Base-by-base conservation (phyloP, 352 stramenopile genomes). In the Pythium aphanidermatum region DNA sequence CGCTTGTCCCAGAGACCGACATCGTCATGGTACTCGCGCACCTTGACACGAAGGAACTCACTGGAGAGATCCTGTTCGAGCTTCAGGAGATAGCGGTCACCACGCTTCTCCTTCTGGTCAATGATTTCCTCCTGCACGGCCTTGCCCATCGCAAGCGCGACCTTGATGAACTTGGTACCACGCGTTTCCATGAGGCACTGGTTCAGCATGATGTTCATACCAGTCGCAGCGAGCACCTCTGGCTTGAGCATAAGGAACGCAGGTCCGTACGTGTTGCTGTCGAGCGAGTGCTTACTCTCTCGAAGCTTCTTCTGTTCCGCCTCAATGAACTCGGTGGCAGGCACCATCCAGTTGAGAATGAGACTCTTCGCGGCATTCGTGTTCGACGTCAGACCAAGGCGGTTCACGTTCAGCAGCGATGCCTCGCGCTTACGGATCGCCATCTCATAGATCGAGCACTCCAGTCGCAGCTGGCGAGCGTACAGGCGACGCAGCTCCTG, bases 1-100 rank as follows among this genome's bases (percentile, higher is more conserved):
- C 79, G 68, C 46, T 88, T 90, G 46, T 90, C 70, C 93, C 91
- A 98, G 11, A 69, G 68, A 13, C 81, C 83, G 7, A 86, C 74
- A 6, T 57, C 73, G n/a, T 93, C 70, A 40, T 86, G 59, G 31
- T 90, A 78, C 17, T 78, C 49, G 25, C 65, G 63, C 32, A 91
- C 80, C 37, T 73, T 68, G 45, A 66, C 66, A 19, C 69, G 23
- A 3, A 55, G 40, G 16, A 63, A 68, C 1, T 68, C 55, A 13
- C 55, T 60, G 29, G 65, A 65, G n/a, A 78, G 55, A 2, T 45
- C 48, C 27, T 65, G 42, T 0, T 52, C 51, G 21, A 63, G 17
- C 13, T 61, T 44, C 3, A 81, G 9, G 17, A 46, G 9, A 23
- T 62, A 74, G 10, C 63, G 49, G 7, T 60, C 37, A 1, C 53